Evolutionary conservation across 306 rosid genomes (phyloP).

Genomic region (Quercus rubra): DNA sequence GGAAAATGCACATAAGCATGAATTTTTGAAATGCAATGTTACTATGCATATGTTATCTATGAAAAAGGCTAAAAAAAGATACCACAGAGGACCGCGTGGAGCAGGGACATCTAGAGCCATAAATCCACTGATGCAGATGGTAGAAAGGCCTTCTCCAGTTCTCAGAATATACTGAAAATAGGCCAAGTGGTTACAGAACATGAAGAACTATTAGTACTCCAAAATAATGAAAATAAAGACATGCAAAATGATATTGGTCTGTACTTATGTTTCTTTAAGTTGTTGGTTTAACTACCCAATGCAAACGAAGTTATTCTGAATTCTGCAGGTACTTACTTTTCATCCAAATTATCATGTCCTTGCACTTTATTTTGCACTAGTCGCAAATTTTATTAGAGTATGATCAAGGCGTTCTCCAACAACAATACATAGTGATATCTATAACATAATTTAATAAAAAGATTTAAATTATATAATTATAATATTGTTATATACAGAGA

Average conservation of each 20-base stretch:
- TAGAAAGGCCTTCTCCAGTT: conserved; percentile 63
- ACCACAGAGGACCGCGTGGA: conserved; percentile 84
- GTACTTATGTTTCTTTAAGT: background rate
- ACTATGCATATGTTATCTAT: conserved; percentile 6
- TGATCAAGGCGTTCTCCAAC: no score
- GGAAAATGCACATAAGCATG: background rate
- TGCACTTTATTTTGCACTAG: background rate
- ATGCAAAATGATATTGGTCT: background rate
- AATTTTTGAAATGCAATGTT: background rate
- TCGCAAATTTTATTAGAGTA: no score
- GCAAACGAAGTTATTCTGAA: background rate
- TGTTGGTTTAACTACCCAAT: background rate
- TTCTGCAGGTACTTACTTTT: background rate
- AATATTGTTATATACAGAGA: no score
- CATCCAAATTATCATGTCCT: background rate
- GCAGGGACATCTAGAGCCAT: conserved; percentile 71
- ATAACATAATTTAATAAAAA: no score
- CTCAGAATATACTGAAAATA: conserved; percentile 66
- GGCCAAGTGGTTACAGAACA: conserved; percentile 14
- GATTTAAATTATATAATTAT: no score
- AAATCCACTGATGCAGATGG: conserved; percentile 78
- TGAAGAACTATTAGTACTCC: background rate
- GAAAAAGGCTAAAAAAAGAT: conserved; percentile 3
- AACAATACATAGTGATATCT: no score
- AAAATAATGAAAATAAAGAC: background rate